A percentile compares a stretch with the other conserved stretches of the same genome.
Conservation (phyloP, 2,329 filamentous ascomycete species). For the Rhynchosporium agropyri region DNA sequence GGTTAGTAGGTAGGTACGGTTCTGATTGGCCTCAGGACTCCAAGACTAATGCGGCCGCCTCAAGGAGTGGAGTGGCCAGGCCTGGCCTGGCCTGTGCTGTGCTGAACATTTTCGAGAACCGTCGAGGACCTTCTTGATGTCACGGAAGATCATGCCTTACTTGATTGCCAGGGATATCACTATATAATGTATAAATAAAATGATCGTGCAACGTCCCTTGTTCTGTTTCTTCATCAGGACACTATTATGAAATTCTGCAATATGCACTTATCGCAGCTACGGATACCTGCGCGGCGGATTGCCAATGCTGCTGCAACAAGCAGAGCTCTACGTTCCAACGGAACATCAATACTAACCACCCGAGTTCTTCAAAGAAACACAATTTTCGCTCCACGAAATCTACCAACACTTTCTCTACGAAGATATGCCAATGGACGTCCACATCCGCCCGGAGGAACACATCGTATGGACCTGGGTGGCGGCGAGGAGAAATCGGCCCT, state of each 20-base stretch:
- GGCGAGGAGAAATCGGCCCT: slow-evolving; percentile 80
- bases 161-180: not conserved
- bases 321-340: slow-evolving; percentile 26
- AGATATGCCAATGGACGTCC: slow-evolving; percentile 72
- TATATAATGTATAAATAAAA: slow-evolving; percentile 8
- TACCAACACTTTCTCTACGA: slow-evolving; percentile 50
- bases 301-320: slow-evolving; percentile 26
- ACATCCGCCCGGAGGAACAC: slow-evolving; percentile 87
- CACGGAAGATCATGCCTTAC: not conserved
- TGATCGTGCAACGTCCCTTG: slow-evolving; percentile 18
- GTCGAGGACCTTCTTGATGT: slow-evolving; percentile 13
- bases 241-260: slow-evolving; percentile 22
- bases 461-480: slow-evolving; percentile 86
- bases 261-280: slow-evolving; percentile 37
- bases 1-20: not conserved
- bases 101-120: slow-evolving; percentile 13
- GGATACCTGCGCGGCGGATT: slow-evolving; percentile 37
- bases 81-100: too few relatives aligned
- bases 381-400: slow-evolving; percentile 26
- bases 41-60: too few relatives aligned
- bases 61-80: too few relatives aligned
- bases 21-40: slow-evolving; percentile 9
- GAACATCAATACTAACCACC: slow-evolving; percentile 20
- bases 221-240: slow-evolving; percentile 13
- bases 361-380: slow-evolving; percentile 23